Conservation (phyloP, 306 rosid species). For the Crotalaria pallida region DNA sequence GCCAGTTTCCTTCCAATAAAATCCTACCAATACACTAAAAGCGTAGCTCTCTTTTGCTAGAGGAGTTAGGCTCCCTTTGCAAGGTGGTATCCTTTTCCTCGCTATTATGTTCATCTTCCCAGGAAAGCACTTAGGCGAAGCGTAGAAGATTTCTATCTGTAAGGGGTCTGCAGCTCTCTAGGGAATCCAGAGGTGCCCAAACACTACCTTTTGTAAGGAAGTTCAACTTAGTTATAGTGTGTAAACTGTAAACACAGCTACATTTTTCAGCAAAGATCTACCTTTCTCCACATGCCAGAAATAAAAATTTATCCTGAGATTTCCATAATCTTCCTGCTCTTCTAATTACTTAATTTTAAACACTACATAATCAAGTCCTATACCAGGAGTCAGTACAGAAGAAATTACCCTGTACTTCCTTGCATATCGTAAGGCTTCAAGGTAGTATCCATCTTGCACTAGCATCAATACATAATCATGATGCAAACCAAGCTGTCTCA, state of each 20-base stretch:
- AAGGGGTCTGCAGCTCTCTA: not conserved
- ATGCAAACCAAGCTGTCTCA: constrained; percentile 85
- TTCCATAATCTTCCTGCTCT: not conserved
- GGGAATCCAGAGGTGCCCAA: not conserved
- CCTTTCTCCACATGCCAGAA: not conserved
- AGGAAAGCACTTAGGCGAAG: not conserved
- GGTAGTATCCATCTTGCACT: constrained; percentile 88
- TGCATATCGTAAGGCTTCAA: constrained; percentile 84
- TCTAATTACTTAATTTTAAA: not conserved
- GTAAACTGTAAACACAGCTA: not conserved
- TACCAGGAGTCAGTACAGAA: constrained; percentile 8
- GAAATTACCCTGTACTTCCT: constrained; percentile 69
- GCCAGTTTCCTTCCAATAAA: not conserved
- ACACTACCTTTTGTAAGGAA: not conserved
- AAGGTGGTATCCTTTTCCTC: not conserved
- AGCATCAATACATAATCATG: constrained; percentile 75
- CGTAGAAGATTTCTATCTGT: not conserved
- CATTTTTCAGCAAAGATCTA: constrained; percentile 6
- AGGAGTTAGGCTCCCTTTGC: not conserved
- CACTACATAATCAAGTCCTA: not conserved
- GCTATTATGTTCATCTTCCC: not conserved
- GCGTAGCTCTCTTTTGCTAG: not conserved
- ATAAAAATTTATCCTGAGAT: constrained; percentile 1
- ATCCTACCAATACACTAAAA: not conserved
- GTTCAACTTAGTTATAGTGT: not conserved